These are phyloP conservation scores for Colletotrichum liaoningense DNA, from an alignment of 2,329 filamentous ascomycete species.

Conservation along the genomic window DNA sequence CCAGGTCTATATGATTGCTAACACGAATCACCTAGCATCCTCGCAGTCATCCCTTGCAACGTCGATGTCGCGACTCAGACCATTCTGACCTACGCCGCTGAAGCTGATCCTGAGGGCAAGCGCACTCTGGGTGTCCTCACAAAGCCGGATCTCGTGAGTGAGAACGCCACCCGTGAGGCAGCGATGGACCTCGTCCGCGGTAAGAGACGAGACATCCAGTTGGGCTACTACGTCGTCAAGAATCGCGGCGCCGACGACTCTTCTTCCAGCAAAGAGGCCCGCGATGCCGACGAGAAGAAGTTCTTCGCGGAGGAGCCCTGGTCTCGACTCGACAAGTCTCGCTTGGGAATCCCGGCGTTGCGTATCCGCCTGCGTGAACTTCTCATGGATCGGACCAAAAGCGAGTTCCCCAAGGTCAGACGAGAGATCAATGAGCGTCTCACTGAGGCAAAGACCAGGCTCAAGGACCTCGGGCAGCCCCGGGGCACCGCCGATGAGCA, in stretches of 20 bases:
- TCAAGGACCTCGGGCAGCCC: slow-evolving; percentile 46
- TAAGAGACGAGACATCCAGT: slow-evolving; percentile 34
- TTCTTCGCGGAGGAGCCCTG: slow-evolving; percentile 31
- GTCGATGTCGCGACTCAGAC: slow-evolving; percentile 54
- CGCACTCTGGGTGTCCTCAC: slow-evolving; percentile 60
- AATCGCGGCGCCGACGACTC: slow-evolving; percentile 41
- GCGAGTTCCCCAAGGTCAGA: slow-evolving; percentile 42
- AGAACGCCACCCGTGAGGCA: slow-evolving; percentile 35
- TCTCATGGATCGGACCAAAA: slow-evolving; percentile 42
- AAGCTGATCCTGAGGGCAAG: slow-evolving; percentile 51
- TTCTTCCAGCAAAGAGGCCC: slow-evolving; percentile 1
- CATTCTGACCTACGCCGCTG: slow-evolving; percentile 50
- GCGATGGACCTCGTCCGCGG: slow-evolving; percentile 36
- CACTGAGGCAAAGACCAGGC: slow-evolving; percentile 2
- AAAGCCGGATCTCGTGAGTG: slow-evolving; percentile 55
- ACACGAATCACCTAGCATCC: slow-evolving; percentile 42
- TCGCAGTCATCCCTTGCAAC: slow-evolving; percentile 57
- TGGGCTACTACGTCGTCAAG: slow-evolving; percentile 41
- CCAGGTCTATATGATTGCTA: not conserved
- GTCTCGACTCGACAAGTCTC: slow-evolving; percentile 35
- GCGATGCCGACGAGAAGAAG: not conserved
- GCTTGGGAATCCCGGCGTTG: slow-evolving; percentile 41
- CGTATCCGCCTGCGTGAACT: slow-evolving; percentile 40
- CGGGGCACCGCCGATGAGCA: slow-evolving; percentile 45
- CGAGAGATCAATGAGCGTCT: slow-evolving; percentile 37